These are phyloP conservation scores for Diplodia seriata DNA, from an alignment of 2,329 filamentous ascomycete genomes.

Conservation along the genomic window DNA sequence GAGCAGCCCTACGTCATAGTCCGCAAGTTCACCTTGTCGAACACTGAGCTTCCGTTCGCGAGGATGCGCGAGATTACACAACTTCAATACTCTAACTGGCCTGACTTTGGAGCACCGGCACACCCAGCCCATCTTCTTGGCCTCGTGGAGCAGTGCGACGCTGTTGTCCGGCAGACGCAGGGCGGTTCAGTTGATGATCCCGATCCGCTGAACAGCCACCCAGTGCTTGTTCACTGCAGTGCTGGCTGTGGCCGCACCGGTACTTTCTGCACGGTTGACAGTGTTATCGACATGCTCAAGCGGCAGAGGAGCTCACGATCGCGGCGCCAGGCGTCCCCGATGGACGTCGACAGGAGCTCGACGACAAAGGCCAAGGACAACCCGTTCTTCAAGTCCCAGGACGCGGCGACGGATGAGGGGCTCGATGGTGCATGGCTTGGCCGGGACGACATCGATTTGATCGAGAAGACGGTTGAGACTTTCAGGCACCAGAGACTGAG, in stretches of 20 bases:
- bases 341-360: constrained; percentile 50
- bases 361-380: constrained; percentile 28
- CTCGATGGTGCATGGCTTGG: constrained; percentile 70
- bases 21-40: constrained; percentile 84
- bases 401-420: constrained; percentile 30
- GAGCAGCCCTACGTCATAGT: constrained; percentile 80
- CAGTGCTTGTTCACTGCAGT: constrained; percentile 92
- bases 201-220: constrained; percentile 60
- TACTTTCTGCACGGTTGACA: constrained; percentile 95
- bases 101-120: constrained; percentile 92
- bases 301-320: constrained; percentile 65
- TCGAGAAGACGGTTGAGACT: constrained; percentile 87
- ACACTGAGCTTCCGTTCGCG: constrained; percentile 77
- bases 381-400: constrained; percentile 31
- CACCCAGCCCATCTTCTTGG: constrained; percentile 86
- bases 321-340: constrained; percentile 48
- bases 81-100: constrained; percentile 94
- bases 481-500: constrained; percentile 87
- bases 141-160: constrained; percentile 88
- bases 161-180: constrained; percentile 62
- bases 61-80: constrained; percentile 93
- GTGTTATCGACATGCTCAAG: constrained; percentile 94
- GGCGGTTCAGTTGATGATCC: constrained; percentile 64
- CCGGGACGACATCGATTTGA: constrained; percentile 75
- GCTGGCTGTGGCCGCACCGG: constrained; percentile 95